Conservation (phyloP, 2,329 filamentous ascomycete species). For the Microsporum ferrugineum region DNA sequence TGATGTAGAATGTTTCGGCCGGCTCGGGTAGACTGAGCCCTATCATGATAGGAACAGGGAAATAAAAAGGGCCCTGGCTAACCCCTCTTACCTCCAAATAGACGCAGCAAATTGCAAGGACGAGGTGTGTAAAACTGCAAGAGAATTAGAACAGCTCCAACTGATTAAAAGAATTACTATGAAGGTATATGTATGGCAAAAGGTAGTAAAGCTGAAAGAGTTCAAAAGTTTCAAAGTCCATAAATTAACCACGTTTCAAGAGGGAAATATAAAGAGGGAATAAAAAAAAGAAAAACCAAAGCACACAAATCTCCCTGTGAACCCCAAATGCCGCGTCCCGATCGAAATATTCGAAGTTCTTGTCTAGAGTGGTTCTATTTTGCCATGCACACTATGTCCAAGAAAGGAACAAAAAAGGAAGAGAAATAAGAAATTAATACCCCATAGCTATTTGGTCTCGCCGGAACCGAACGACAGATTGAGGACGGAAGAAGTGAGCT, state of each 20-base stretch:
- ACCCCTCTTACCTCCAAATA: background rate
- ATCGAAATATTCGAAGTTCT: background rate
- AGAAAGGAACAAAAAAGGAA: background rate
- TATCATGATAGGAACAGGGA: background rate
- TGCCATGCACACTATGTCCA: constrained; percentile 4
- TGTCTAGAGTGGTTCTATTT: constrained; percentile 3
- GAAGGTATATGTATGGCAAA: background rate
- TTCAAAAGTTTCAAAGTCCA: background rate
- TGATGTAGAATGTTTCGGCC: background rate
- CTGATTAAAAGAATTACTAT: background rate
- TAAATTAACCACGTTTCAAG: constrained; percentile 3
- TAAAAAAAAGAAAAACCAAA: background rate
- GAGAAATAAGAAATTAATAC: background rate
- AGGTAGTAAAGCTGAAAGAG: background rate
- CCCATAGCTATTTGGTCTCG: constrained; percentile 1
- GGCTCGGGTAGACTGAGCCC: background rate
- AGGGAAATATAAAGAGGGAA: background rate
- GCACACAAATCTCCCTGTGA: background rate
- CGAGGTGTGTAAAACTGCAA: background rate
- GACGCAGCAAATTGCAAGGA: background rate
- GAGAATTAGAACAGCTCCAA: background rate
- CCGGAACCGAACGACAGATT: constrained; percentile 3
- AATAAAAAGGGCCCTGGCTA: background rate
- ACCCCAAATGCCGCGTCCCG: constrained; percentile 2
- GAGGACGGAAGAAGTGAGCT: constrained; percentile 7